Percentiles rank a stretch among this genome's conserved stretches.
These are phyloP conservation scores for Gossypium schwendimanii DNA, from an alignment of 441 rosid genomes.

Conservation along the genomic window DNA sequence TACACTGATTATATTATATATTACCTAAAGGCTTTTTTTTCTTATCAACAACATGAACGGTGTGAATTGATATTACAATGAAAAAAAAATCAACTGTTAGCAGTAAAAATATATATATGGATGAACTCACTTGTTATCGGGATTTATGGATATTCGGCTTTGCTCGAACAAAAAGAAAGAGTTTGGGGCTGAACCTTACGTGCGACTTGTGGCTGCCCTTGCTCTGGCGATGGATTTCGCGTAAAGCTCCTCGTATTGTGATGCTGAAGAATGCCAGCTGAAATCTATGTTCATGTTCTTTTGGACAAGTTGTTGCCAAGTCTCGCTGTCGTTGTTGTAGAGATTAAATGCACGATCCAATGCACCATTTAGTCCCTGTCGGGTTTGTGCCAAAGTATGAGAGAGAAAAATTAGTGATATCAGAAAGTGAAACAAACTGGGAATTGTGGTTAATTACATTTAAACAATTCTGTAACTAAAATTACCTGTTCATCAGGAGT, in stretches of 20 bases:
- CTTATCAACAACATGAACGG: slow-evolving; percentile 6
- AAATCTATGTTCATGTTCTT: slow-evolving; percentile 75
- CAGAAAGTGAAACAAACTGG: neutral
- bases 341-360: slow-evolving; percentile 65
- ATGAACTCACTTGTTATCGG: neutral
- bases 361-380: slow-evolving; percentile 54
- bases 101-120: neutral
- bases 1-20: neutral
- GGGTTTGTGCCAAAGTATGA: too few relatives aligned
- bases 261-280: slow-evolving; percentile 75
- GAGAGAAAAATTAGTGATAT: too few relatives aligned
- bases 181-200: slow-evolving; percentile 7
- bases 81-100: neutral
- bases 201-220: slow-evolving; percentile 34
- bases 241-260: slow-evolving; percentile 80
- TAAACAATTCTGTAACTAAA: neutral
- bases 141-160: neutral
- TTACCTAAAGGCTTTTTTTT: neutral
- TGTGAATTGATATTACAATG: neutral
- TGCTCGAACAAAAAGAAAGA: neutral
- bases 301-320: slow-evolving; percentile 55
- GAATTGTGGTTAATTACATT: neutral
- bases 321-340: slow-evolving; percentile 37
- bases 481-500: slow-evolving; percentile 75
- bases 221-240: slow-evolving; percentile 60